A percentile compares a stretch with the other conserved stretches of the same genome.
These are phyloP conservation scores for Barnettozyma californica DNA, from an alignment of 805 yeast species.

Conservation along the genomic window DNA sequence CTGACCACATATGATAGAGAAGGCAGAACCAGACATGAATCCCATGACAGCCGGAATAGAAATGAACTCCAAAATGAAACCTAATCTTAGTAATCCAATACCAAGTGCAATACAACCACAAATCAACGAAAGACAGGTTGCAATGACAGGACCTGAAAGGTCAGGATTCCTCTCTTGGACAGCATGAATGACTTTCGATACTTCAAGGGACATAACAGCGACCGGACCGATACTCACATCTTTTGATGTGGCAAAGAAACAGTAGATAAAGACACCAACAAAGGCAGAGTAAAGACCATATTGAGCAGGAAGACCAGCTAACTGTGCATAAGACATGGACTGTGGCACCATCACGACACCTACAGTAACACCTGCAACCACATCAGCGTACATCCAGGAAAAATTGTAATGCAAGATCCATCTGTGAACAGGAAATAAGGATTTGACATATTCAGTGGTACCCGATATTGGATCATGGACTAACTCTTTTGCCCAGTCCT, in stretches of 20 bases:
- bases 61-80: slow-evolving; percentile 83
- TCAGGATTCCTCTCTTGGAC: slow-evolving; percentile 50
- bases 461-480: slow-evolving; percentile 18
- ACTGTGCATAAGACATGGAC: slow-evolving; percentile 89
- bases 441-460: slow-evolving; percentile 43
- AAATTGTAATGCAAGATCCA: slow-evolving; percentile 85
- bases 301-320: slow-evolving; percentile 77
- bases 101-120: slow-evolving; percentile 86
- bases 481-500: slow-evolving; percentile 11
- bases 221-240: slow-evolving; percentile 97
- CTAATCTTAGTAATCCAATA: slow-evolving; percentile 75
- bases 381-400: slow-evolving; percentile 74
- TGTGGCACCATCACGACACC: slow-evolving; percentile 94
- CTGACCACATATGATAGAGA: slow-evolving; percentile 78
- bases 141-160: slow-evolving; percentile 63
- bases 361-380: slow-evolving; percentile 89
- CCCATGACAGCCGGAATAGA: slow-evolving; percentile 92
- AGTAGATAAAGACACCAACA: slow-evolving; percentile 83
- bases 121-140: slow-evolving; percentile 70
- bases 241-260: slow-evolving; percentile 90
- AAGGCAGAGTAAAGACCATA: slow-evolving; percentile 90
- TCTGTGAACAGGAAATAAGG: slow-evolving; percentile 72
- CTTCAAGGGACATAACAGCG: slow-evolving; percentile 89
- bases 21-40: slow-evolving; percentile 92
- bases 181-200: slow-evolving; percentile 65